Conservation (phyloP, 2,329 filamentous ascomycete species). For the Clathrospora elynae region DNA sequence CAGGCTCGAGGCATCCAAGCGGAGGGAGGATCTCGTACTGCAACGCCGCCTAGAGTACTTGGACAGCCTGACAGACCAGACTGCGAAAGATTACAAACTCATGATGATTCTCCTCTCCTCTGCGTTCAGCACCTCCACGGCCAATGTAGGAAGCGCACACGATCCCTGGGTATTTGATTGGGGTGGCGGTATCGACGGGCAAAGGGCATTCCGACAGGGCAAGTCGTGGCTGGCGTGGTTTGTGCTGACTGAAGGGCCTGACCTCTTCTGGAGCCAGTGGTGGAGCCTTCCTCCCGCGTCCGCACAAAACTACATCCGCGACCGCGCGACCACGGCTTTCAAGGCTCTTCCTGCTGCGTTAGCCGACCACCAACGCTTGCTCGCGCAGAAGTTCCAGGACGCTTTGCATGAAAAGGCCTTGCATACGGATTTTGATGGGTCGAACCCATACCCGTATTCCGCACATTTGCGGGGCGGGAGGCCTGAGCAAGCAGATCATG, state of each 20-base stretch:
- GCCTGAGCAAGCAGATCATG: conserved; percentile 22
- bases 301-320: conserved; percentile 33
- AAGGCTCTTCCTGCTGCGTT: conserved; percentile 19
- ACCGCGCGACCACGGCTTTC: conserved; percentile 30
- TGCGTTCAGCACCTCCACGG: conserved; percentile 33
- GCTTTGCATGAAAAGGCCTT: conserved; percentile 26
- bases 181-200: conserved; percentile 33
- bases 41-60: conserved; percentile 30
- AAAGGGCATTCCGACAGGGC: conserved; percentile 31
- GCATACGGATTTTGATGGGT: conserved; percentile 13
- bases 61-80: conserved; percentile 17
- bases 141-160: conserved; percentile 31
- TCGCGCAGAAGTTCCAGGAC: conserved; percentile 27
- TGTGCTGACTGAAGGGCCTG: conserved; percentile 36
- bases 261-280: conserved; percentile 43
- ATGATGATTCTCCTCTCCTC: conserved; percentile 40
- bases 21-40: conserved; percentile 29
- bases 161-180: conserved; percentile 39
- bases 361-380: conserved; percentile 25
- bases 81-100: conserved; percentile 37
- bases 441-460: conserved; percentile 32
- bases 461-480: background rate
- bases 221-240: conserved; percentile 44
- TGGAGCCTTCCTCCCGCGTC: conserved; percentile 23
- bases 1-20: conserved; percentile 21